These are phyloP conservation scores for Coemansia aciculifera DNA, from an alignment of 192 early-diverging fungal genomes.

Conservation along the genomic window DNA sequence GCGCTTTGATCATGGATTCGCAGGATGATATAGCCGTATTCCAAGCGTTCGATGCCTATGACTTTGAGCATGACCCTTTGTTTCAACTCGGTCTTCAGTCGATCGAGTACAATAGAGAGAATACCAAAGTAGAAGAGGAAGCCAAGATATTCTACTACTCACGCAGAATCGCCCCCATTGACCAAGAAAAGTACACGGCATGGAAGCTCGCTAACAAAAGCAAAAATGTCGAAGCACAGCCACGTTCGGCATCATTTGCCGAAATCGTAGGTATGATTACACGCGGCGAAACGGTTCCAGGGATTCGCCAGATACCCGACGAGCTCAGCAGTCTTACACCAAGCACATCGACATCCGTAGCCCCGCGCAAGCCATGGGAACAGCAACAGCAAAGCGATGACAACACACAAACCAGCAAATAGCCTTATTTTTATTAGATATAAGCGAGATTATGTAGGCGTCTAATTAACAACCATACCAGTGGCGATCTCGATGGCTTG, in stretches of 20 bases:
- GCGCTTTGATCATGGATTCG: slow-evolving; percentile 4
- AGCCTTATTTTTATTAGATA: not conserved
- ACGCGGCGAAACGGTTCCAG: slow-evolving; percentile 30
- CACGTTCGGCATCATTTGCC: slow-evolving; percentile 36
- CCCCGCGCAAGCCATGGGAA: slow-evolving; percentile 53
- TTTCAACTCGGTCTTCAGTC: slow-evolving; percentile 38
- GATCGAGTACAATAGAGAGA: slow-evolving; percentile 12
- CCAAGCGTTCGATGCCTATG: slow-evolving; percentile 36
- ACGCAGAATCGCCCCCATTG: slow-evolving; percentile 12
- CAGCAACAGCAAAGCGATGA: not conserved
- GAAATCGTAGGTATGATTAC: slow-evolving; percentile 42
- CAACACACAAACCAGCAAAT: not conserved
- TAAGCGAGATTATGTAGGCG: not conserved
- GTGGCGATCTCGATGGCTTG: slow-evolving; percentile 27
- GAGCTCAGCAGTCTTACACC: slow-evolving; percentile 29
- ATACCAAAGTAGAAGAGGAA: slow-evolving; percentile 8
- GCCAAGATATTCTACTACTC: slow-evolving; percentile 46
- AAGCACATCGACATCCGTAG: slow-evolving; percentile 26
- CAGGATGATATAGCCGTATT: slow-evolving; percentile 9
- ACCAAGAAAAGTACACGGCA: slow-evolving; percentile 9
- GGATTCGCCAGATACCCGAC: slow-evolving; percentile 43
- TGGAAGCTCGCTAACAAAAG: slow-evolving; percentile 26
- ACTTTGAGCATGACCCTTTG: slow-evolving; percentile 29
- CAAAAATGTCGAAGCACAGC: not conserved
- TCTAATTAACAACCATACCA: slow-evolving; percentile 30